Evolutionary conservation across 2,329 filamentous ascomycete genomes (phyloP), one percentile per base, ranked within the genome.

Genomic region (Akanthomyces dipterigenus): DNA sequence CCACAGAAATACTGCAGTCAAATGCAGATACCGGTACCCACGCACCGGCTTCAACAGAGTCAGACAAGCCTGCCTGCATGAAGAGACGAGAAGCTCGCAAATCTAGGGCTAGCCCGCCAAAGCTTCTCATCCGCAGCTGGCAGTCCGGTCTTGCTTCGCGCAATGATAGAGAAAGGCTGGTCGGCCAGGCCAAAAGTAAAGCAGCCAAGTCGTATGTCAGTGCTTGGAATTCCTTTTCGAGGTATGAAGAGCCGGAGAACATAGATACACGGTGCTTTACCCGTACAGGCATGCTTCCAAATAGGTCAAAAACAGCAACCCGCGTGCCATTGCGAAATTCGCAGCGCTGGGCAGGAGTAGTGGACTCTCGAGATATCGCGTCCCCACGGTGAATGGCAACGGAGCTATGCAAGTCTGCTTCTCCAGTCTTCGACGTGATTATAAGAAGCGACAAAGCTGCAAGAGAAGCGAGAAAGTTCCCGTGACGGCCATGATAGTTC

Each of bases 261-360:
- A 85, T 66, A 0, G 83, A 67, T 0, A 86, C 83, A 64, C 92
- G 83, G 67, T 92, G 89, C 70, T 95, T 96, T 28, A 96, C 88
- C 16, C 93, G 86, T 14, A 97, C 93, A 0, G 93, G 92, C 84
- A 97, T 90, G 62, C 87, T 89, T 0, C 93, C 92, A 73, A 97
- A 98, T 1, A 97, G 77, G 71, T 96, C 88, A 61, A 87, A 84
- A 6, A 96, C 88, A 0, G 81, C 82, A 2, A 93, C 86, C 31
- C 85, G 83, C 0, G 93, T 96, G 5, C 93, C 93, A 75, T 90
- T 85, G 22, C 77, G 72, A 61, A 80, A 82, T 40, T 79, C 67
- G 7, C 90, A 68, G 53, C 80, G 77, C 50, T 89, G 82, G 54
- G 86, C 82, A 8, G 80, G 77, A 5, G 85, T 83, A 6, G 89